Evolutionary conservation across 2,329 filamentous ascomycete genomes (phyloP).

Genomic region (Lojkania enalia): DNA sequence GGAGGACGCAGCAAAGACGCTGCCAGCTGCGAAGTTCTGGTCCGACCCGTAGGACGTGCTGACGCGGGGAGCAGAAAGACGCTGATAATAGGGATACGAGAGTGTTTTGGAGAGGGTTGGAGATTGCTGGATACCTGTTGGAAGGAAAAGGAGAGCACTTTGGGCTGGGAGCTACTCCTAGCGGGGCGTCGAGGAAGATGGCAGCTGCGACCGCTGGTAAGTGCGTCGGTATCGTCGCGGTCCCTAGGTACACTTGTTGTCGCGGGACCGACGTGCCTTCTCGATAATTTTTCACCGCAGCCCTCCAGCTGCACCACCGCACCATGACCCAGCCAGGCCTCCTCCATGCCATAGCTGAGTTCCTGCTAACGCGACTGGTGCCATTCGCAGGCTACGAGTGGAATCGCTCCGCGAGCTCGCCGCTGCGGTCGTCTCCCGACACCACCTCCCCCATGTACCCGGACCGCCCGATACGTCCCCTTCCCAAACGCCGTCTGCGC

Average conservation of each 20-base stretch:
- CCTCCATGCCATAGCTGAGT: slow-evolving; percentile 29
- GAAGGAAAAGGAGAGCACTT: slow-evolving; percentile 16
- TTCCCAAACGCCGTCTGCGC: slow-evolving; percentile 86
- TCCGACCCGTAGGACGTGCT: too few relatives aligned
- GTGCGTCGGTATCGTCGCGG: slow-evolving; percentile 30
- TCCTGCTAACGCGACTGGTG: slow-evolving; percentile 39
- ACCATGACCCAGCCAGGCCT: slow-evolving; percentile 19
- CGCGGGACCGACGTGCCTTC: slow-evolving; percentile 26
- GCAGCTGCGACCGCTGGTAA: slow-evolving; percentile 48
- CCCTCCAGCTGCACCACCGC: slow-evolving; percentile 13
- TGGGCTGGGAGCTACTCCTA: not conserved
- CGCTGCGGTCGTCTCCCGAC: slow-evolving; percentile 59
- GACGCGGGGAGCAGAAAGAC: too few relatives aligned
- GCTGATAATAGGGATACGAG: too few relatives aligned
- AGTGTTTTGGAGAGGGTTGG: too few relatives aligned
- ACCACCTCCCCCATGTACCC: slow-evolving; percentile 80
- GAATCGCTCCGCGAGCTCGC: slow-evolving; percentile 41
- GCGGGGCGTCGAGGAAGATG: slow-evolving; percentile 33
- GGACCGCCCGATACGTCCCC: slow-evolving; percentile 87
- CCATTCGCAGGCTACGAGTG: slow-evolving; percentile 46
- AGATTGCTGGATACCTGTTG: too few relatives aligned
- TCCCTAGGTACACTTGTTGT: not conserved
- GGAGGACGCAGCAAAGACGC: too few relatives aligned
- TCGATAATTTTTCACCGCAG: slow-evolving; percentile 21
- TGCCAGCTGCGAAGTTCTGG: too few relatives aligned